phyloP scores from a whole-genome alignment of 495 filamentous ascomycete species.

The Aspergillus ostianus region DNA sequence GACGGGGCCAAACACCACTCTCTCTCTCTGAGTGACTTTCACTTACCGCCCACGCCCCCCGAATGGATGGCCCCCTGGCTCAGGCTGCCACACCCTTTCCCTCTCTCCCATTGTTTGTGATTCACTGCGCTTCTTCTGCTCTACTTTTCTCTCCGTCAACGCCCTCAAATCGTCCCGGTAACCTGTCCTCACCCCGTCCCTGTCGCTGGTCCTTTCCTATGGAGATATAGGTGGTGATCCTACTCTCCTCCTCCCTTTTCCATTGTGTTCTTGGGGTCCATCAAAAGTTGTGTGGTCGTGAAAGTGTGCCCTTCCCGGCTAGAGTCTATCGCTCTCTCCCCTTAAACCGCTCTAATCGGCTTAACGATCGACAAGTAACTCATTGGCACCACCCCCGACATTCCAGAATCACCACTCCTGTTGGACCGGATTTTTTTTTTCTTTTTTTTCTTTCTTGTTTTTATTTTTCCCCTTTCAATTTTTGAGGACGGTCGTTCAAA shows the following conservation, averaged over 20 bases:
- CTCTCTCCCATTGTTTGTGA: not conserved
- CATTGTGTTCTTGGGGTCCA: no score
- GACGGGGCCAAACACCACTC: not conserved
- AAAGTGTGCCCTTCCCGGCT: not conserved
- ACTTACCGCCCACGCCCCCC: no score
- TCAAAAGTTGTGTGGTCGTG: no score
- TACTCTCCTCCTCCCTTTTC: not conserved
- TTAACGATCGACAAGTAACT: not conserved
- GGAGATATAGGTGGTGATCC: not conserved
- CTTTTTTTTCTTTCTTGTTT: conserved; percentile 13
- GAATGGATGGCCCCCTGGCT: conserved; percentile 6
- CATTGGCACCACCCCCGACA: not conserved
- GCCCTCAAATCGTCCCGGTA: no score
- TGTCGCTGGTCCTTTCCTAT: not conserved
- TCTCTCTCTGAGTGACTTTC: no score
- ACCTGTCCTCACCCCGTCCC: not conserved
- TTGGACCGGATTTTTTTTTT: conserved; percentile 5
- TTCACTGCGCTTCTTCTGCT: not conserved
- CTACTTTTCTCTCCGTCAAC: not conserved
- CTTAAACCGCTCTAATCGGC: not conserved
- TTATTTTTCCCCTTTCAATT: conserved; percentile 11
- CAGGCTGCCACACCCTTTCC: not conserved
- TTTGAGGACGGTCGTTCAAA: not conserved
- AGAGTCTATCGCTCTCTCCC: not conserved
- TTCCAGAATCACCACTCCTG: conserved; percentile 3